A percentile compares a stretch with the other conserved stretches of the same genome.
phyloP scores from a whole-genome alignment of 345 rosid species.

The Gossypium turneri region DNA sequence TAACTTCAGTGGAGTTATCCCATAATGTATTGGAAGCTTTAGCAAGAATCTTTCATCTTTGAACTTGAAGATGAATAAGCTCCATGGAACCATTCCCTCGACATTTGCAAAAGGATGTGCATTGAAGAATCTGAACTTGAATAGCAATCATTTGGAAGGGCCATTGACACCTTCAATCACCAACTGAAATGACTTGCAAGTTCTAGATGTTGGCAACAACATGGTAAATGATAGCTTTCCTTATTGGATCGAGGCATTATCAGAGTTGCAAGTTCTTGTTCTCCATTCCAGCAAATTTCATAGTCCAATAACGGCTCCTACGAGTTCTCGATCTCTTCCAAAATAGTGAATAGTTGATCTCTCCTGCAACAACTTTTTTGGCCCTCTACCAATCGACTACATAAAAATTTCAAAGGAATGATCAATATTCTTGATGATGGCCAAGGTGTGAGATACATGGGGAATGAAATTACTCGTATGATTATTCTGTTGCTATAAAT shows the following conservation, averaged over 20 bases:
- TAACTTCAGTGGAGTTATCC: conserved; percentile 25
- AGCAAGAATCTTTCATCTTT: not conserved
- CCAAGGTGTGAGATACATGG: too few species aligned
- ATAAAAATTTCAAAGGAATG: too few species aligned
- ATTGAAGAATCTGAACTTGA: conserved; percentile 5
- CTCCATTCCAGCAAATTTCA: conserved; percentile 7
- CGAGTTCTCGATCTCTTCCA: too few species aligned
- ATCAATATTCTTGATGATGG: too few species aligned
- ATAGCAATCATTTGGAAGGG: conserved; percentile 19
- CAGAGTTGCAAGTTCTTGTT: not conserved
- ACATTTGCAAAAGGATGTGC: not conserved
- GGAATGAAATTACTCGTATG: too few species aligned
- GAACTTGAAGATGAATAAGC: conserved; percentile 18
- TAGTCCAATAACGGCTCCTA: too few species aligned
- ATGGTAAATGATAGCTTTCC: conserved; percentile 20
- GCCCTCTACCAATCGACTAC: conserved; percentile 16
- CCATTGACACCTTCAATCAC: not conserved
- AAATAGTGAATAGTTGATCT: too few species aligned
- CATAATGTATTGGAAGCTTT: conserved; percentile 19
- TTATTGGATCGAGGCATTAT: not conserved
- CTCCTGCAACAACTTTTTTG: conserved; percentile 20
- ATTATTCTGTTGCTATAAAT: too few species aligned
- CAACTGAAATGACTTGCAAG: not conserved
- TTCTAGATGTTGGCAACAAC: conserved; percentile 17
- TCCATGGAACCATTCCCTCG: conserved; percentile 17